Base-by-base conservation (phyloP, 2,329 filamentous ascomycete species). In the Pseudogymnoascus sp. region DNA sequence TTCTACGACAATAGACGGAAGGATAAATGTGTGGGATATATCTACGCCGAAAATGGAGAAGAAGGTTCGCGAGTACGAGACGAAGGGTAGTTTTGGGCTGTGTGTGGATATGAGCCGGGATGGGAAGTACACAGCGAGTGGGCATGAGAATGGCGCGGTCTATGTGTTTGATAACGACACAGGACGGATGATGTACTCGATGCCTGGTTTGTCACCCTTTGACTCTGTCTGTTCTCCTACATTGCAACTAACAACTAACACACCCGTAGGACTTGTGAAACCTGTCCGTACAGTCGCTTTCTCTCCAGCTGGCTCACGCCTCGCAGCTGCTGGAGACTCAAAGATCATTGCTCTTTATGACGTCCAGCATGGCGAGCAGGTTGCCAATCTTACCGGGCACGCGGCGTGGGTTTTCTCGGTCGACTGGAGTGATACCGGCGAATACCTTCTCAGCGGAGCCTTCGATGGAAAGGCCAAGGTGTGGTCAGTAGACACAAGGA, bases 161-260 rank as follows among this genome's bases (percentile, higher is more conserved):
- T 97, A 97, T 76, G 86, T 99, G 65, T 99, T 97, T 81, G 92
- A 92, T 78, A 97, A 96, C 70, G 88, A 92, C 68, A 91, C 89
- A 0, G 90, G 91, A 3, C 85, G 91, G 61, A 84, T 99, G 68
- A 80, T 90, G 10, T 93, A 96, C 75, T 94, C 91, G 6, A 79
- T 99, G 25, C 87, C 91, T 61, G 88, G 90, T 90, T 77, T 65
- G 80, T 70, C 3, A n/a, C 9, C 42, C 39, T 15, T 13, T 27
- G 21, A 21, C 21, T 21, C 21, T 7, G 21, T 27, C 36, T 61
- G 5, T 41, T 31, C 13, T 27, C n/a, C 17, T 31, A n/a, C 42
- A n/a, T 61, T 27, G 48, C 42, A 29, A 25, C 33, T 55, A 55
- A 55, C 29, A 33, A 25, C 33, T 55, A 55, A 55, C 29, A 33